These are phyloP conservation scores for Nothophoma quercina DNA, from an alignment of 2,329 filamentous ascomycete genomes.

Conservation along the genomic window DNA sequence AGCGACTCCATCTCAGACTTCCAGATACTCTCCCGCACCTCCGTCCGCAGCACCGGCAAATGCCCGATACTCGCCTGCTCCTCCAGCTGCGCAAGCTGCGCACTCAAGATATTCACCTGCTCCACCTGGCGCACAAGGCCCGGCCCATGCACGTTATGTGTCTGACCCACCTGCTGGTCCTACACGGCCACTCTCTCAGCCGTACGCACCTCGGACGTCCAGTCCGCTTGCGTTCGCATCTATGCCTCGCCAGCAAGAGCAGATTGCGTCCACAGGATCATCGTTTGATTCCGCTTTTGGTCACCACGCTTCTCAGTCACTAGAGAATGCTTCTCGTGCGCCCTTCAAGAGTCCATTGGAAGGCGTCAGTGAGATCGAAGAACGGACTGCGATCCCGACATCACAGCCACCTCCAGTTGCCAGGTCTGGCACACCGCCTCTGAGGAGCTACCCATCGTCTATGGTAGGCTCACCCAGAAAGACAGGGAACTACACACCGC, in stretches of 20 bases:
- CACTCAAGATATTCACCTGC: constrained; percentile 51
- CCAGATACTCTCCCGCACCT: constrained; percentile 48
- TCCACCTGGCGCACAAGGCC: constrained; percentile 47
- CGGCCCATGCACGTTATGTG: constrained; percentile 48
- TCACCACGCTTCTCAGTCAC: constrained; percentile 41
- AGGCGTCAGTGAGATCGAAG: constrained; percentile 45
- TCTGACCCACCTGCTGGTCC: constrained; percentile 45
- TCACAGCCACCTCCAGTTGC: constrained; percentile 29
- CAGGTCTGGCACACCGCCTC: constrained; percentile 46
- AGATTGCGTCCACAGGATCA: constrained; percentile 9
- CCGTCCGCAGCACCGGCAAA: constrained; percentile 40
- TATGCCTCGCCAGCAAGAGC: constrained; percentile 40
- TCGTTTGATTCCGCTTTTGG: constrained; percentile 4
- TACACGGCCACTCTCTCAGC: constrained; percentile 53
- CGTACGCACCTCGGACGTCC: constrained; percentile 70
- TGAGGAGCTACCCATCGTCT: constrained; percentile 43
- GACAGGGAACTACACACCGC: constrained; percentile 53
- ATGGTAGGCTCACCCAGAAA: constrained; percentile 51
- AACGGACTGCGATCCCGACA: constrained; percentile 29
- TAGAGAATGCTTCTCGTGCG: constrained; percentile 33
- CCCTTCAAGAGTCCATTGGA: constrained; percentile 41
- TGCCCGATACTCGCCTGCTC: constrained; percentile 53
- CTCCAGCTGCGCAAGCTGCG: constrained; percentile 44
- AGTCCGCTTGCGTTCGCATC: constrained; percentile 66
- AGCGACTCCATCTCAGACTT: constrained; percentile 35